Evolutionary conservation across 257 asterid genomes (phyloP).

Genomic region (Pogostemon cablin): DNA sequence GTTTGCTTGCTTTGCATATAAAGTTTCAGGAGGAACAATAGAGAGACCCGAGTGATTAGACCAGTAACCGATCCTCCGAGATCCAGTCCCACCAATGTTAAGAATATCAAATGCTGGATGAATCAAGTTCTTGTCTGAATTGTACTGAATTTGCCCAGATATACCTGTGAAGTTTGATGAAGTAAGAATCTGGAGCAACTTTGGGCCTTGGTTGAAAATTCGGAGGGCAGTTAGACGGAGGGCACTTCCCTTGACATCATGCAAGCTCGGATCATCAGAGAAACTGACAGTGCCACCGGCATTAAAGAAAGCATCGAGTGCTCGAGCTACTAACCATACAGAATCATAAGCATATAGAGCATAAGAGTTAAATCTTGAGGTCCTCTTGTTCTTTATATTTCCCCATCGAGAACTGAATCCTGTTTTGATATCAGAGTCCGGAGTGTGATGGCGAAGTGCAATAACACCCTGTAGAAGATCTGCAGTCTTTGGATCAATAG

Average conservation of each 20-base stretch:
- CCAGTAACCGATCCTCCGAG: conserved; percentile 69
- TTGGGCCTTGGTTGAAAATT: conserved; percentile 62
- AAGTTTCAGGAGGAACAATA: conserved; percentile 49
- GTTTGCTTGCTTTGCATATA: conserved; percentile 48
- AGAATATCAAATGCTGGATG: conserved; percentile 64
- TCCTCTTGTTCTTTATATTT: conserved; percentile 36
- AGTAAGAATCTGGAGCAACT: conserved; percentile 50
- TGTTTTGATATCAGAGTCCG: conserved; percentile 56
- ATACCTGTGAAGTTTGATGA: conserved; percentile 60
- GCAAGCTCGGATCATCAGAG: conserved; percentile 60
- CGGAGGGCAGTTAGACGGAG: conserved; percentile 47
- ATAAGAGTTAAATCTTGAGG: conserved; percentile 51
- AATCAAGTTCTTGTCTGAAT: conserved; percentile 55
- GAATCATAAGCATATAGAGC: conserved; percentile 78
- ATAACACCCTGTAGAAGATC: conserved; percentile 69
- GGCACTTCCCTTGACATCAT: conserved; percentile 38
- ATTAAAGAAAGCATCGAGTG: conserved; percentile 52
- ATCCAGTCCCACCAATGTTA: conserved; percentile 63
- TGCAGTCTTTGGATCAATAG: conserved; percentile 45
- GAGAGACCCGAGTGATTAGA: conserved; percentile 65
- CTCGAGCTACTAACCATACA: conserved; percentile 68
- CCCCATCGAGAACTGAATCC: conserved; percentile 50
- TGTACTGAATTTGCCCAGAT: conserved; percentile 51
- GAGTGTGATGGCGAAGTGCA: conserved; percentile 61
- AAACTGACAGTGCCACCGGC: conserved; percentile 47